Evolutionary conservation across 257 asterid species (phyloP).

Genomic region (Salvia splendens): DNA sequence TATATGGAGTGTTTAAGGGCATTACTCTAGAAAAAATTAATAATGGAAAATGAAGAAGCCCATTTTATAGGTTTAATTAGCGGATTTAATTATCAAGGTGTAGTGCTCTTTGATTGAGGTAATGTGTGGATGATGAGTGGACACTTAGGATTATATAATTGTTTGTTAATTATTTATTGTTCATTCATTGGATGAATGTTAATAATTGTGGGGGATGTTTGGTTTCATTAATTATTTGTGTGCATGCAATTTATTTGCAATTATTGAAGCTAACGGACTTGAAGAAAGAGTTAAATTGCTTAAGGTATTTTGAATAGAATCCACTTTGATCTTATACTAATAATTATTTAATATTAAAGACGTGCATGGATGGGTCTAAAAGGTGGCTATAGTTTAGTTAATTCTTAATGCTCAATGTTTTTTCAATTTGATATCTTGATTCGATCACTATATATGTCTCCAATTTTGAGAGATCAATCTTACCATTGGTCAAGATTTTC

Average conservation of each 20-base stretch:
- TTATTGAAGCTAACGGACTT: not conserved
- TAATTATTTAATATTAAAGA: not conserved
- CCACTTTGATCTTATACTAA: not conserved
- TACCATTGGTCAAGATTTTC: no score
- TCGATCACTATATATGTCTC: not conserved
- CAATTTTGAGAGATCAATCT: not conserved
- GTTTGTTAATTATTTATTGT: conserved; percentile 14
- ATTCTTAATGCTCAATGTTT: no score
- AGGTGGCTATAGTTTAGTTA: not conserved
- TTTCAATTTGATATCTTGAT: not conserved
- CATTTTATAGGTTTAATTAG: not conserved
- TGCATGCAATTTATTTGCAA: not conserved
- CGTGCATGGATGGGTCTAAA: not conserved
- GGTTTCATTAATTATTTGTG: conserved; percentile 7
- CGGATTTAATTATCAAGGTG: conserved; percentile 17
- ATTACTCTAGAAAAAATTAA: no score
- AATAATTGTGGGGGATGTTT: conserved; percentile 10
- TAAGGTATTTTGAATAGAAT: not conserved
- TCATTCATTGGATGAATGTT: conserved; percentile 2
- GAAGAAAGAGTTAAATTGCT: not conserved
- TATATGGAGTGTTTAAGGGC: no score
- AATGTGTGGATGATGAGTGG: conserved; percentile 67
- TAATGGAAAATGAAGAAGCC: not conserved
- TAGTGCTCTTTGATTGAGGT: conserved; percentile 63
- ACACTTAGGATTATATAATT: conserved; percentile 38